Evolutionary conservation across 2,329 filamentous ascomycete species (phyloP).

Genomic region (Hypoxylon sp.): DNA sequence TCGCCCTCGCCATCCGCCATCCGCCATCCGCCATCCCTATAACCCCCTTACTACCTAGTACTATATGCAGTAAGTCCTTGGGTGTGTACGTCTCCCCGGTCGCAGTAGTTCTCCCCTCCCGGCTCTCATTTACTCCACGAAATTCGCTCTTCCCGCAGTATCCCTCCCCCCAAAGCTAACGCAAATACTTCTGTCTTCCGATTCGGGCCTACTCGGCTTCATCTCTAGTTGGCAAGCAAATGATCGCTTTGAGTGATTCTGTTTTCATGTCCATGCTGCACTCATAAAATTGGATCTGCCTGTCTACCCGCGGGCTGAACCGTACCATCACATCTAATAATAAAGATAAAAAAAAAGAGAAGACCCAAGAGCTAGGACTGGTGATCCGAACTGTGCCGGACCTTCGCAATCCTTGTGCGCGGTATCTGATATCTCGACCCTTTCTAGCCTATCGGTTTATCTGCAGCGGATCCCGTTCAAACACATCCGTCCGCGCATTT

Average conservation of each 20-base stretch:
- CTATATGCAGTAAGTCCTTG: not conserved
- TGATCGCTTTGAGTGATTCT: slow-evolving; percentile 18
- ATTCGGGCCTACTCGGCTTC: slow-evolving; percentile 42
- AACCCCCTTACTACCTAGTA: slow-evolving; percentile 1
- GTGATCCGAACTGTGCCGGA: slow-evolving; percentile 39
- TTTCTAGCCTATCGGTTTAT: slow-evolving; percentile 52
- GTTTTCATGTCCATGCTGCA: slow-evolving; percentile 4
- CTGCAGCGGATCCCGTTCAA: slow-evolving; percentile 45
- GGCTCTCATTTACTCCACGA: slow-evolving; percentile 1
- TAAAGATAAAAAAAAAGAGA: slow-evolving; percentile 16
- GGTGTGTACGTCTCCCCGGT: slow-evolving; percentile 2
- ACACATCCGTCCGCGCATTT: slow-evolving; percentile 37
- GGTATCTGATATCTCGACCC: slow-evolving; percentile 46
- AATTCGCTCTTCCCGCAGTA: slow-evolving; percentile 18
- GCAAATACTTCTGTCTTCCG: slow-evolving; percentile 30
- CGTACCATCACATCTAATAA: slow-evolving; percentile 13
- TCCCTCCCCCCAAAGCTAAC: slow-evolving; percentile 13
- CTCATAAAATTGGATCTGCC: slow-evolving; percentile 4
- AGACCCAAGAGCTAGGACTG: slow-evolving; percentile 23
- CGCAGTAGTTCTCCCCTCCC: slow-evolving; percentile 2
- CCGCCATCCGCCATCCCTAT: not conserved
- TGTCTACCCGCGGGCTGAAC: not conserved
- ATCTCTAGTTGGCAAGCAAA: slow-evolving; percentile 10
- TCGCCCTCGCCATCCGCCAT: not conserved
- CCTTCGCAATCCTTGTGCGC: slow-evolving; percentile 38